Conservation (phyloP, 129 eudicot species). For the Escallonia herrerae region DNA sequence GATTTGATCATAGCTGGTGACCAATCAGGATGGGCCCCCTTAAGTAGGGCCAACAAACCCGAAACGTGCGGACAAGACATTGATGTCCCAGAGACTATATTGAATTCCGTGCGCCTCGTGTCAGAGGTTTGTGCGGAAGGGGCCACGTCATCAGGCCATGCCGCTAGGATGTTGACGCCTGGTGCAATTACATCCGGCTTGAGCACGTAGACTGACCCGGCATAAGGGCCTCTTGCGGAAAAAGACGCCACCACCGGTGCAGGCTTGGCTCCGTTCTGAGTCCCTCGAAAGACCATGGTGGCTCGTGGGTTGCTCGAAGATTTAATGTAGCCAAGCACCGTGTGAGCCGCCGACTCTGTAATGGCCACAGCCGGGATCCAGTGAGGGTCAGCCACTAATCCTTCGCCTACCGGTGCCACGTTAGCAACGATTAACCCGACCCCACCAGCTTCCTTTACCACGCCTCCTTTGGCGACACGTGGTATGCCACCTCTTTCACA, state of each 20-base stretch:
- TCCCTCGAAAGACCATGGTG: slow-evolving; percentile 39
- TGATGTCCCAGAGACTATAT: slow-evolving; percentile 74
- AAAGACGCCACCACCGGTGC: slow-evolving; percentile 75
- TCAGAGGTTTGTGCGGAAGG: slow-evolving; percentile 47
- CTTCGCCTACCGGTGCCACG: slow-evolving; percentile 57
- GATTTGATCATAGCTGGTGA: slow-evolving; percentile 79
- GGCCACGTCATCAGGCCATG: slow-evolving; percentile 62
- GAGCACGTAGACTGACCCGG: slow-evolving; percentile 33
- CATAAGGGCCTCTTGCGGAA: slow-evolving; percentile 69
- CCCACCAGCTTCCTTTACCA: slow-evolving; percentile 60
- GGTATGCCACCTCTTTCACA: slow-evolving; percentile 52
- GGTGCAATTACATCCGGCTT: slow-evolving; percentile 91
- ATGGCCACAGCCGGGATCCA: slow-evolving; percentile 58
- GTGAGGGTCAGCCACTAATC: slow-evolving; percentile 52
- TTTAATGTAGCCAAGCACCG: slow-evolving; percentile 26
- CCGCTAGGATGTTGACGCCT: slow-evolving; percentile 76
- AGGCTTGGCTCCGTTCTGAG: slow-evolving; percentile 48
- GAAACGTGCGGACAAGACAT: slow-evolving; percentile 93
- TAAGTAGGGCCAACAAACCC: slow-evolving; percentile 69
- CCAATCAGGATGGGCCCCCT: slow-evolving; percentile 95
- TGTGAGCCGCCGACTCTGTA: slow-evolving; percentile 36
- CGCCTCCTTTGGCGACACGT: slow-evolving; percentile 52
- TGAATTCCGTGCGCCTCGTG: slow-evolving; percentile 45
- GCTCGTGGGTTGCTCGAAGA: slow-evolving; percentile 42
- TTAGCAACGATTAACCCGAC: slow-evolving; percentile 63